A percentile compares a stretch with the other conserved stretches of the same genome.
Conservation (phyloP, 2,329 filamentous ascomycete species). For the Fusarium incarnatum region DNA sequence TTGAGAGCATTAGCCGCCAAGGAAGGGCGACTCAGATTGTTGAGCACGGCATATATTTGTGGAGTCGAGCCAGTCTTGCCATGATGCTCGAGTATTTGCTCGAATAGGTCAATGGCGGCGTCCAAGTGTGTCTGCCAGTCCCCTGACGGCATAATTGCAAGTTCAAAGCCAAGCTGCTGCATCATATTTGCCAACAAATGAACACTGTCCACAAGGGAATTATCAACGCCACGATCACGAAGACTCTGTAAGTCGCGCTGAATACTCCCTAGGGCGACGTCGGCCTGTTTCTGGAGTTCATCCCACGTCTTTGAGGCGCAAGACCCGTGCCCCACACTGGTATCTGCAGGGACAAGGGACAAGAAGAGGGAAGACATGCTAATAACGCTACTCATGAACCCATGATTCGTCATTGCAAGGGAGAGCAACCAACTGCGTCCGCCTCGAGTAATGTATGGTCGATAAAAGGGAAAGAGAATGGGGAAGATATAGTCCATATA, state of each 20-base stretch:
- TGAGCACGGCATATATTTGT: neutral
- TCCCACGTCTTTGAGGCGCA: neutral
- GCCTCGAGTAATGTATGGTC: neutral
- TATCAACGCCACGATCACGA: neutral
- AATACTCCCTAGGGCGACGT: fast-evolving
- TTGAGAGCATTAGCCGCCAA: neutral
- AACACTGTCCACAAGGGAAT: neutral
- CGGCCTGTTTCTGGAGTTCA: neutral
- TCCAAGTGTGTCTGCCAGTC: neutral
- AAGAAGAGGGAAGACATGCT: neutral
- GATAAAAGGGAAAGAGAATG: neutral
- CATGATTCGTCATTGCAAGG: neutral
- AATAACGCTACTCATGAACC: neutral
- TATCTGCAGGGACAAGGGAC: neutral
- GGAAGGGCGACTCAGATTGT: neutral
- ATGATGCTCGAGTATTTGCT: neutral
- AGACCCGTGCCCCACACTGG: neutral
- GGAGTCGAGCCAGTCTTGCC: neutral
- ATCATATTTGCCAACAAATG: neutral
- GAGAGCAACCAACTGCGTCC: neutral
- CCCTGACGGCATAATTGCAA: neutral
- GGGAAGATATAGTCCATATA: neutral
- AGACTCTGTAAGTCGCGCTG: neutral
- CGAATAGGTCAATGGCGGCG: neutral
- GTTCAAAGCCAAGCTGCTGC: neutral